phyloP scores from a whole-genome alignment of 1,284 basidiomycete genomes.

The Cystobasidiaceae sp. region DNA sequence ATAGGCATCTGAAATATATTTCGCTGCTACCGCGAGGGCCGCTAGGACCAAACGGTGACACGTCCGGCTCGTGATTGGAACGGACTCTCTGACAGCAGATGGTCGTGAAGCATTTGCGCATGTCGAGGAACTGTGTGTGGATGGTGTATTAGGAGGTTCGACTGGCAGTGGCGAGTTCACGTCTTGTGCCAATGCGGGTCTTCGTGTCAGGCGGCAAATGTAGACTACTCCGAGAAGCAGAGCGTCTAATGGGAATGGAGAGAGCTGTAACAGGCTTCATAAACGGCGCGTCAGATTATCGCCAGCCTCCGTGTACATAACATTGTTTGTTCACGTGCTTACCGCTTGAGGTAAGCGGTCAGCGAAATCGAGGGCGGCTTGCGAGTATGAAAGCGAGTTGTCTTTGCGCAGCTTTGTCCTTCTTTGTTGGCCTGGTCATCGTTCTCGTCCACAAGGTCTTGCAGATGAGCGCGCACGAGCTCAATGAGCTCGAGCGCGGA shows the following conservation, averaged over 20 bases:
- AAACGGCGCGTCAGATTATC: neutral
- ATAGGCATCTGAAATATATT: constrained; percentile 19
- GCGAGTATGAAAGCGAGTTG: constrained; percentile 23
- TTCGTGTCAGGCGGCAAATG: constrained; percentile 26
- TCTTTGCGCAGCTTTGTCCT: neutral
- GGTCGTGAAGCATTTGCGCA: neutral
- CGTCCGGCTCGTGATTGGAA: constrained; percentile 16
- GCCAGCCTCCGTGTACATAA: too few species aligned
- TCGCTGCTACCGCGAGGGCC: constrained; percentile 10
- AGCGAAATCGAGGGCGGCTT: constrained; percentile 7
- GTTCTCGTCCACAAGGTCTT: neutral
- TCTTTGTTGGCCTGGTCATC: neutral
- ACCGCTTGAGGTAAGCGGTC: constrained; percentile 14
- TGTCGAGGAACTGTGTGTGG: too few species aligned
- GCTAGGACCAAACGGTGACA: constrained; percentile 17
- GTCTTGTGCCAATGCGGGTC: too few species aligned
- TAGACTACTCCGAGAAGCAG: constrained; percentile 15
- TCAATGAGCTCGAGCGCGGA: constrained; percentile 6
- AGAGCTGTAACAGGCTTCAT: constrained; percentile 7
- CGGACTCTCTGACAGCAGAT: too few species aligned
- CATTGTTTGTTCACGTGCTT: neutral
- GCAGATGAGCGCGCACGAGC: neutral
- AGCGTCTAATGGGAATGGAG: constrained; percentile 24
- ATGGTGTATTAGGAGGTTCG: too few species aligned
- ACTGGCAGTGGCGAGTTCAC: too few species aligned